Conservation (phyloP, 441 rosid genomes). For the Biscutella auriculata region DNA sequence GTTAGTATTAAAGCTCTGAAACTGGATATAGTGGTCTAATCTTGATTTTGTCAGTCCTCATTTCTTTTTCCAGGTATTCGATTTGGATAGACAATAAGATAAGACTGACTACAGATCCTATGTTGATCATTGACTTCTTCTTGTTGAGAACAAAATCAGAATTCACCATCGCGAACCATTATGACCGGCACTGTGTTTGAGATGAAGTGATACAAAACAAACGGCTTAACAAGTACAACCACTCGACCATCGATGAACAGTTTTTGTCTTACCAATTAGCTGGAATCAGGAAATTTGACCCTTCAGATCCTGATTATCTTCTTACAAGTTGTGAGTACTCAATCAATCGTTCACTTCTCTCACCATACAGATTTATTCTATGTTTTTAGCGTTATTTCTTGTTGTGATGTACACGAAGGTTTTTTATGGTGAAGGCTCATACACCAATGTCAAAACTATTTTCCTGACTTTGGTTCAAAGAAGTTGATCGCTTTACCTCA, state of each 20-base stretch:
- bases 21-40: not conserved
- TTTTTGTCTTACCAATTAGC: slow-evolving; percentile 53
- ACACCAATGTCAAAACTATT: slow-evolving; percentile 92
- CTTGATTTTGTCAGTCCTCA: not conserved
- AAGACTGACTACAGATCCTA: slow-evolving; percentile 74
- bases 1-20: slow-evolving; percentile 7
- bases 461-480: slow-evolving; percentile 89
- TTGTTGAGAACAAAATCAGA: slow-evolving; percentile 73
- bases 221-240: slow-evolving; percentile 64
- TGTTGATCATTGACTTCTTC: slow-evolving; percentile 68
- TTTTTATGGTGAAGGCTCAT: slow-evolving; percentile 74
- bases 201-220: slow-evolving; percentile 84
- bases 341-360: not conserved
- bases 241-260: slow-evolving; percentile 64
- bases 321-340: slow-evolving; percentile 70
- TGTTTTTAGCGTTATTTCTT: slow-evolving; percentile 10
- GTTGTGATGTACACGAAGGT: slow-evolving; percentile 78
- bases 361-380: not conserved
- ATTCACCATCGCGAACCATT: slow-evolving; percentile 89
- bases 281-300: slow-evolving; percentile 66
- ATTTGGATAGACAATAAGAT: slow-evolving; percentile 89
- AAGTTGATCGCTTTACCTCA: slow-evolving; percentile 81
- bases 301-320: slow-evolving; percentile 40
- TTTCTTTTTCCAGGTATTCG: slow-evolving; percentile 47
- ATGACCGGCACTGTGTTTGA: slow-evolving; percentile 94